Evolutionary conservation across 805 yeast genomes (phyloP).

Genomic region (Schizosaccharomyces octosporus): DNA sequence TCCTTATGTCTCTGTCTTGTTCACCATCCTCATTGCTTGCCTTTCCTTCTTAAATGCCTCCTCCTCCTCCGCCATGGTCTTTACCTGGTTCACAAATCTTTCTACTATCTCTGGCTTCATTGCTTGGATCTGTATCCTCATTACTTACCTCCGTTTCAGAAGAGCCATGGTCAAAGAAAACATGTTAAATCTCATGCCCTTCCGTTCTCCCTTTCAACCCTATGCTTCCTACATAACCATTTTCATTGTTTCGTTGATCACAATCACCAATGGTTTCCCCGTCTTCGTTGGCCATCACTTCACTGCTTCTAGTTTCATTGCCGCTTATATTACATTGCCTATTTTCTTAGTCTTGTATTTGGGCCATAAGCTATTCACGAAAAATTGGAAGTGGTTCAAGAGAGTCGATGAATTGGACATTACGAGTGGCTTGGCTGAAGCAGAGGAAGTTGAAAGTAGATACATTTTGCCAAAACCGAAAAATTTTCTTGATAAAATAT

Average conservation of each 20-base stretch:
- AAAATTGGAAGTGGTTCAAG: background rate
- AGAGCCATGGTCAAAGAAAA: conserved; percentile 42
- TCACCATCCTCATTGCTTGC: conserved; percentile 26
- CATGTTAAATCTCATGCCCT: conserved; percentile 23
- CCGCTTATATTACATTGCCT: background rate
- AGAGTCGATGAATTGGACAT: background rate
- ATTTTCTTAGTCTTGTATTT: background rate
- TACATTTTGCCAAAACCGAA: background rate
- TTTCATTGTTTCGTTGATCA: background rate
- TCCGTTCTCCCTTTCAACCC: conserved; percentile 46
- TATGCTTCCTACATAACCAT: conserved; percentile 31
- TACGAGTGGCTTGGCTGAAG: background rate
- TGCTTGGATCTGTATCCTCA: conserved; percentile 55
- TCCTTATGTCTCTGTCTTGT: conserved; percentile 40
- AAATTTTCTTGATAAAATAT: background rate
- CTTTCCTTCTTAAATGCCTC: conserved; percentile 23
- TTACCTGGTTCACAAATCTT: conserved; percentile 9
- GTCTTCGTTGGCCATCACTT: background rate
- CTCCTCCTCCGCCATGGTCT: conserved; percentile 4
- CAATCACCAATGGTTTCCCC: background rate
- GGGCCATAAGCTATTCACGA: background rate
- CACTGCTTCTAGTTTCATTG: background rate
- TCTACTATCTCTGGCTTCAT: conserved; percentile 31
- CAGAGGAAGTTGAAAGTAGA: background rate
- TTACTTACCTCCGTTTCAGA: conserved; percentile 38